phyloP scores from a whole-genome alignment of 73 alveolate genomes.

The Effrenium voratum region DNA sequence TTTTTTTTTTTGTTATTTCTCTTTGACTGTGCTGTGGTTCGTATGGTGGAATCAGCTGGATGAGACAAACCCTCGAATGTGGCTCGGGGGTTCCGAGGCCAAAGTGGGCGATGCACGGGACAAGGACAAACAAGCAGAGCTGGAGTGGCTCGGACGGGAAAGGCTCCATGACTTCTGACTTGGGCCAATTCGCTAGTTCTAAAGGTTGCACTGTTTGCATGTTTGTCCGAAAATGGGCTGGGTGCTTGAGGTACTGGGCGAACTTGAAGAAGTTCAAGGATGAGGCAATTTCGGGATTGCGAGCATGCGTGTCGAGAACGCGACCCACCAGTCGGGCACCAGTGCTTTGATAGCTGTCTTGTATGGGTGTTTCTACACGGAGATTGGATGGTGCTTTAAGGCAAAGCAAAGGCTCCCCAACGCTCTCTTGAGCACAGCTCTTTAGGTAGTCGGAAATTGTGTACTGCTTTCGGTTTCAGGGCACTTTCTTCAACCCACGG shows the following conservation, averaged over 20 bases:
- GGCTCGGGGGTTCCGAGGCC: not conserved
- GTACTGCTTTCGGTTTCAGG: too few species aligned
- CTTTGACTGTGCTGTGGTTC: too few species aligned
- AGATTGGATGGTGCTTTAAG: too few species aligned
- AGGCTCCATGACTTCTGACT: not conserved
- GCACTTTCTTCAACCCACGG: too few species aligned
- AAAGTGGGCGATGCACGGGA: conserved; percentile 40
- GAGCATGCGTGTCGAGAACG: too few species aligned
- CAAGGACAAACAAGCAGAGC: conserved; percentile 56
- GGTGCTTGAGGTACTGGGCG: conserved; percentile 58
- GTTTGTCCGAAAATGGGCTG: not conserved
- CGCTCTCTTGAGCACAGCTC: too few species aligned
- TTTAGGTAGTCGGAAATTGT: too few species aligned
- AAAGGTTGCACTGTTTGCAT: not conserved
- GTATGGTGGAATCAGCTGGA: not conserved
- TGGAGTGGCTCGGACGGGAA: conserved; percentile 2
- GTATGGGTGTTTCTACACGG: too few species aligned
- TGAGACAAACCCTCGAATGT: not conserved
- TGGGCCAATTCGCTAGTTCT: not conserved
- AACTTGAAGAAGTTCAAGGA: conserved; percentile 67
- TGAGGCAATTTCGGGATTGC: not conserved
- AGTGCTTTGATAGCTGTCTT: too few species aligned
- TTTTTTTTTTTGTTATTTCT: too few species aligned
- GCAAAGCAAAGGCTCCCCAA: too few species aligned
- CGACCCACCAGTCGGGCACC: too few species aligned